Conservation (phyloP, 2,329 filamentous ascomycete genomes). For the Cytospora schulzeri region DNA sequence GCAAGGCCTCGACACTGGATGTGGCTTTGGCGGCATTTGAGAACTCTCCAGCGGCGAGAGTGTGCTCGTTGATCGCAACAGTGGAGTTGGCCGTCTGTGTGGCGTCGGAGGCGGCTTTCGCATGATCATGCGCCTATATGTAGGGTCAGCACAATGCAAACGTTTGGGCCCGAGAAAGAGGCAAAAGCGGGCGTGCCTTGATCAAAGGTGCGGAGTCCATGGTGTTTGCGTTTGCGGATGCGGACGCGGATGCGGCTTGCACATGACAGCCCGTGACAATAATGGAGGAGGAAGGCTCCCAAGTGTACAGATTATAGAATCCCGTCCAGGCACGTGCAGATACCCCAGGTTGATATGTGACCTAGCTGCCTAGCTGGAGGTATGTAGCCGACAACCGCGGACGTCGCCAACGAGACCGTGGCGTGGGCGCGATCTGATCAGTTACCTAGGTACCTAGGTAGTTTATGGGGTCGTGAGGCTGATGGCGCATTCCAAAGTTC, state of each 20-base stretch:
- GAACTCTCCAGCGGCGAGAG: slow-evolving; percentile 85
- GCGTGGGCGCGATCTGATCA: not conserved
- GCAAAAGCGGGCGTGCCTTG: slow-evolving; percentile 57
- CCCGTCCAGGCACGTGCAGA: not conserved
- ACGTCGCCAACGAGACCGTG: not conserved
- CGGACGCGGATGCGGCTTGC: slow-evolving; percentile 2
- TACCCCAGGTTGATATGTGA: too few relatives aligned
- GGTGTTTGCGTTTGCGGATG: slow-evolving; percentile 3
- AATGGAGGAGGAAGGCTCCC: not conserved
- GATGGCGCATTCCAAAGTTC: not conserved
- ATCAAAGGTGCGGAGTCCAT: slow-evolving; percentile 74
- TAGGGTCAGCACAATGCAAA: slow-evolving; percentile 30
- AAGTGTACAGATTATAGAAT: not conserved
- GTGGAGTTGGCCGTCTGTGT: slow-evolving; percentile 74
- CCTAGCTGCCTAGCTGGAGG: too few relatives aligned
- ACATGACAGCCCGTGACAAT: slow-evolving; percentile 10
- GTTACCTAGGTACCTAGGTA: too few relatives aligned
- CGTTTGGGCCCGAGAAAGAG: slow-evolving; percentile 21
- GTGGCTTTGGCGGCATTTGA: slow-evolving; percentile 78
- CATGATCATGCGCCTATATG: slow-evolving; percentile 80
- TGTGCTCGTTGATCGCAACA: slow-evolving; percentile 84
- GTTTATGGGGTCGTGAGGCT: not conserved
- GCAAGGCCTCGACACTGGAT: slow-evolving; percentile 69
- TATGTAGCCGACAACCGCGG: not conserved
- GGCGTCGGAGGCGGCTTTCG: slow-evolving; percentile 78